Base-by-base conservation (phyloP, 352 stramenopile genomes). In the Blastocystis hominis region DNA sequence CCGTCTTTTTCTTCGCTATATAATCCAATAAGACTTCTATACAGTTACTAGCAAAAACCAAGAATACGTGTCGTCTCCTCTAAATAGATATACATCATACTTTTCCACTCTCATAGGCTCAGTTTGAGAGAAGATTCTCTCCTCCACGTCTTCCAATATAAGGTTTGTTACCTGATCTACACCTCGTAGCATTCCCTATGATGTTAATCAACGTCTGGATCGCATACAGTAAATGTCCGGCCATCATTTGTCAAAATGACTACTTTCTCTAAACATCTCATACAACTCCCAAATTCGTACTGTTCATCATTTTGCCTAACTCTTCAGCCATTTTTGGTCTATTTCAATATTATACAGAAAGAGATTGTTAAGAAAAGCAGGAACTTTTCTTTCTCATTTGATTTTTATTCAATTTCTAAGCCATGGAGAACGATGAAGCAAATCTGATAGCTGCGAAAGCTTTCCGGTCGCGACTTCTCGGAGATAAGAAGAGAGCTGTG, bases 81-180 rank as follows among this genome's bases (percentile, higher is more conserved):
- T 72, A 47, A 61, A 78, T 6, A 87, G 36, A 56, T 87, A 63
- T n/a, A 87, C 77, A 50, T 78, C 77, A 54, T 62, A 78, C 38
- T 50, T 75, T 40, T 78, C 62, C 20, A 78, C 56, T 5, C 24
- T 63, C 77, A 87, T 64, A 15, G 24, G 20, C 50, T 87, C 42
- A 20, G 3, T 77, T 24, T 13, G 61, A 17, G 77, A 87, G 61
- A 87, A 87, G 7, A 87, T 69, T 20, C 77, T 50, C 40, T 87
- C 77, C 38, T 78, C 77, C 44, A 78, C 66, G 75, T 87, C 77
- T 46, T 87, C 77, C 66, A 87, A 5, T 77, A 87, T 36, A 24
- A 87, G 9, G 44, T 87, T 87, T 17, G 77, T 87, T 6, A 87
- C 77, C 53, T 87, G 77, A 30, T 87, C 77, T n/a, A 87, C 42